phyloP scores from a whole-genome alignment of 805 yeast genomes.

The Ogataea ganodermae region DNA sequence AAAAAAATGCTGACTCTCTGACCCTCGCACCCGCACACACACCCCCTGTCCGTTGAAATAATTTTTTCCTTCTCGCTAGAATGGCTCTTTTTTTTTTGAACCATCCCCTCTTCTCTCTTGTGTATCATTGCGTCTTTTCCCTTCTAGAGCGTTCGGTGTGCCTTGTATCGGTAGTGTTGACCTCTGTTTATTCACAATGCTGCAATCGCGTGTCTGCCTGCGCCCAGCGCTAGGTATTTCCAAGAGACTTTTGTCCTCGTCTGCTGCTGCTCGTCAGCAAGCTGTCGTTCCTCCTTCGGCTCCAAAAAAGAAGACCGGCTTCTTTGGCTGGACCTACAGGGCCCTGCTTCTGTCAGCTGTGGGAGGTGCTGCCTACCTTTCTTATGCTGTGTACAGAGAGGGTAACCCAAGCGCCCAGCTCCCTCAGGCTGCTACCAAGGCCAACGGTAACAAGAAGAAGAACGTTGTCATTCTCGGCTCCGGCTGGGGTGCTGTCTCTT shows the following conservation, averaged over 20 bases:
- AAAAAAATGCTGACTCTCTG: slow-evolving; percentile 3
- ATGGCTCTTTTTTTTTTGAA: background rate
- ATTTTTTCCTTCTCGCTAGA: background rate
- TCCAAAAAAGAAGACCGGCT: slow-evolving; percentile 24
- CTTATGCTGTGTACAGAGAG: slow-evolving; percentile 65
- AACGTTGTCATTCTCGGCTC: slow-evolving; percentile 77
- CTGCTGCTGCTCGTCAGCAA: slow-evolving; percentile 7
- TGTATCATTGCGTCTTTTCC: background rate
- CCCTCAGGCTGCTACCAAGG: slow-evolving; percentile 50
- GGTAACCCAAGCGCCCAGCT: slow-evolving; percentile 59
- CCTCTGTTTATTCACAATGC: background rate
- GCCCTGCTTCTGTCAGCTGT: slow-evolving; percentile 50
- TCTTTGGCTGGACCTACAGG: slow-evolving; percentile 46
- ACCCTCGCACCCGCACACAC: slow-evolving; percentile 2
- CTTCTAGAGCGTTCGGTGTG: background rate
- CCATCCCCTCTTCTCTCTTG: background rate
- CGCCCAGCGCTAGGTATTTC: slow-evolving; percentile 5
- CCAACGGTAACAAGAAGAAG: slow-evolving; percentile 60
- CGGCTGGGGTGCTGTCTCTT: slow-evolving; percentile 92
- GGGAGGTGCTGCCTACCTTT: slow-evolving; percentile 55
- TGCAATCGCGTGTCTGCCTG: slow-evolving; percentile 1
- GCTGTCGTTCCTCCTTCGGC: slow-evolving; percentile 11
- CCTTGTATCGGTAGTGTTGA: background rate
- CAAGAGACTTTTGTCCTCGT: slow-evolving; percentile 11
- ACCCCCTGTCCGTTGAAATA: slow-evolving; percentile 7